A percentile compares a stretch with the other conserved stretches of the same genome.
phyloP scores from a whole-genome alignment of 352 stramenopile species.

The Pythium chondricola region DNA sequence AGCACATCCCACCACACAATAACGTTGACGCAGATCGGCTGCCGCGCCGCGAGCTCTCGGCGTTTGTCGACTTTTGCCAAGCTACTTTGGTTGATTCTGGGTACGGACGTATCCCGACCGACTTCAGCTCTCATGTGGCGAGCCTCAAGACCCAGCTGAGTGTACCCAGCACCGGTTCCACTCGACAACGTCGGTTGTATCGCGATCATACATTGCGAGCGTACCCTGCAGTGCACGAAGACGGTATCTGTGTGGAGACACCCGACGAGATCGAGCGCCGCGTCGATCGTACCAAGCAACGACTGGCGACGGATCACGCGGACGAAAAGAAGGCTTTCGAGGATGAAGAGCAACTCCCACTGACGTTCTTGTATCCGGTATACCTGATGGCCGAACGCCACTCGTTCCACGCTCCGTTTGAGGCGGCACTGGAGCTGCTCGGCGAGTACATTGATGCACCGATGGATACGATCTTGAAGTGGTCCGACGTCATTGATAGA shows the following conservation, averaged over 20 bases:
- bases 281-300: constrained; percentile 25
- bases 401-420: constrained; percentile 44
- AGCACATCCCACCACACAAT: constrained; percentile 18
- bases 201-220: constrained; percentile 28
- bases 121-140: constrained; percentile 39
- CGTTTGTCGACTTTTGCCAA: constrained; percentile 49
- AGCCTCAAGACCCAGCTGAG: constrained; percentile 26
- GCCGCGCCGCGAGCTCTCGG: constrained; percentile 35
- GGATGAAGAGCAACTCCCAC: constrained; percentile 1
- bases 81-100: constrained; percentile 31
- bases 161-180: constrained; percentile 1
- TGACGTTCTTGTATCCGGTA: constrained; percentile 55
- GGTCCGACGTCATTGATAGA: constrained; percentile 11
- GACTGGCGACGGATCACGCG: neutral
- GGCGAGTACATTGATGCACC: constrained; percentile 56
- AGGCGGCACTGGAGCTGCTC: constrained; percentile 54
- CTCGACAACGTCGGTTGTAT: too few species aligned
- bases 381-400: constrained; percentile 11
- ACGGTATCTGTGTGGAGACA: constrained; percentile 42
- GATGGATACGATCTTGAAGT: constrained; percentile 33
- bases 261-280: constrained; percentile 50
- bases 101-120: constrained; percentile 29
- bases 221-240: constrained; percentile 48
- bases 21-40: constrained; percentile 15
- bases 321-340: constrained; percentile 8